Evolutionary conservation across 305 asterid species (phyloP), one percentile per base, ranked within the genome.

Genomic region (Solanum hybrid): DNA sequence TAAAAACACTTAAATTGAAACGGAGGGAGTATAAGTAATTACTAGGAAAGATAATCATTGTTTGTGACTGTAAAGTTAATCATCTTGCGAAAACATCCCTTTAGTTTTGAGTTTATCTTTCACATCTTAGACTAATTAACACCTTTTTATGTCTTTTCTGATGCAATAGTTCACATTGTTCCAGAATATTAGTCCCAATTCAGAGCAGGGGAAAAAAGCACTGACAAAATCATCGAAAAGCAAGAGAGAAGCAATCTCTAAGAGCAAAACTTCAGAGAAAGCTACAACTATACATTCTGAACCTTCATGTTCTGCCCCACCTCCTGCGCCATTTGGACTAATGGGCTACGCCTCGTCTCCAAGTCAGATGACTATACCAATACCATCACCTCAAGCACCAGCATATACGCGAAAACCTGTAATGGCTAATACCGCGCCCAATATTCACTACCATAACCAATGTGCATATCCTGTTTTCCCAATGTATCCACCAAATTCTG

Each of bases 391-490:
- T 86, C 91, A 36, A 22, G n/a, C 88, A 29, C 88, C 32, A 56
- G 87, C 5, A 82, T 34, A 60, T 38, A 9, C 10, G 8, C 13
- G 51, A 29, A 60, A 89, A 4, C 84, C 72, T 10, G 36, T 37
- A 38, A 75, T 72, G 14, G 19, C 45, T 40, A 72, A 77, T 29
- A 37, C n/a, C 7, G 69, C 17, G n/a, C 17, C 87, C 29, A 81
- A 80, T 73, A 71, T 78, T 40, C 38, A 14, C 88, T 82, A 34
- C 73, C 37, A 26, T 15, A 78, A 75, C 64, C 92, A 84, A 34
- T 91, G 88, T 60, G 12, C 87, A 36, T 85, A 40, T 87, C 92
- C 90, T 36, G 15, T 87, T 38, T 27, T 91, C 69, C 90, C 90
- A 38, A 88, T 42, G 26, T 81, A 72, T 79, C 86, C 90, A 37